Conservation (phyloP, 768 basidiomycete genomes). For the Amanita brunnescens region DNA sequence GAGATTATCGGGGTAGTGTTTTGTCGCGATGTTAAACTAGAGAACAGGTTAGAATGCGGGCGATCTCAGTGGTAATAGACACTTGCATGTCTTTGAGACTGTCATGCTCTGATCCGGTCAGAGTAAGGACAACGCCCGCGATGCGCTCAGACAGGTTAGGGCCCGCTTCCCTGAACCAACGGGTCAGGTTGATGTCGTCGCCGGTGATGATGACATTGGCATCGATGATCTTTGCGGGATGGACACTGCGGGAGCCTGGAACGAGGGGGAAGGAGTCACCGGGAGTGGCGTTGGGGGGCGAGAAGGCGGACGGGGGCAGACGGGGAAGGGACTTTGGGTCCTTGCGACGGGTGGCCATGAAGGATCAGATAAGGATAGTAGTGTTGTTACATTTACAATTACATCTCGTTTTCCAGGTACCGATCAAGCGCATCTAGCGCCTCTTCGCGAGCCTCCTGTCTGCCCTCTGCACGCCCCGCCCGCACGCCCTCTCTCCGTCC, state of each 20-base stretch:
- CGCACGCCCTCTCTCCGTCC: constrained; percentile 35
- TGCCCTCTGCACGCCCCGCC: constrained; percentile 36
- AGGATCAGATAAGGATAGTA: no score
- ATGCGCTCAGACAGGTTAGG: constrained; percentile 35
- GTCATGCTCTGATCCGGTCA: constrained; percentile 36
- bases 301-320: constrained; percentile 71
- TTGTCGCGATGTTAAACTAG: constrained; percentile 1
- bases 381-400: no score
- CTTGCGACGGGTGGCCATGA: constrained; percentile 40
- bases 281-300: constrained; percentile 58
- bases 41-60: not conserved
- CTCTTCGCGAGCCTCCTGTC: constrained; percentile 41
- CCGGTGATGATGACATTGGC: constrained; percentile 46
- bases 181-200: constrained; percentile 30
- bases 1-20: constrained; percentile 37
- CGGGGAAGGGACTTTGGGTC: constrained; percentile 57
- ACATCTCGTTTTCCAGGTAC: constrained; percentile 39
- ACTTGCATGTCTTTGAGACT: constrained; percentile 41
- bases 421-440: constrained; percentile 52
- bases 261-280: constrained; percentile 61
- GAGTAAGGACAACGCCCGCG: constrained; percentile 48
- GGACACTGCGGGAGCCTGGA: constrained; percentile 57
- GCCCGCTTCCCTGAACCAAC: constrained; percentile 48
- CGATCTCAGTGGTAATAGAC: not conserved
- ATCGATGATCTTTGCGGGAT: constrained; percentile 60